Evolutionary conservation across 139 green algal genomes (phyloP).

Genomic region (Asterochloris erici): DNA sequence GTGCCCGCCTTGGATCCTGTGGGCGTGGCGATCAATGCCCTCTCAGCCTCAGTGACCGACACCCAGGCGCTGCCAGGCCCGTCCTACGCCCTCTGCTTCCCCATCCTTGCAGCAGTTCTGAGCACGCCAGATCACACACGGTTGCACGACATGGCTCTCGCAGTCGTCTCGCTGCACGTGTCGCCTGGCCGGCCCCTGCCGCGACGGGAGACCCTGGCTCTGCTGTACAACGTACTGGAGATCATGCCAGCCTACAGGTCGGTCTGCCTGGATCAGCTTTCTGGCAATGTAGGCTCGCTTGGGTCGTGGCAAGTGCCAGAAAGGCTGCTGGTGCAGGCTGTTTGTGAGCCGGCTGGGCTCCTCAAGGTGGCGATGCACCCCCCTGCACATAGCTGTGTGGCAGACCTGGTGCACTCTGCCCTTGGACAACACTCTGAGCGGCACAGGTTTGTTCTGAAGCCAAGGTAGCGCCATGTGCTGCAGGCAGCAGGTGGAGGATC

Average conservation of each 20-base stretch:
- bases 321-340: not conserved
- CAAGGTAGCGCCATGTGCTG: not conserved
- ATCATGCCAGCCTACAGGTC: conserved; percentile 68
- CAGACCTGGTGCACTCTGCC: too few relatives aligned
- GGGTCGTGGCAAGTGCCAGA: not conserved
- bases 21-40: conserved; percentile 31
- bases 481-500: conserved; percentile 61
- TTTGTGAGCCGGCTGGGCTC: too few relatives aligned
- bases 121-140: conserved; percentile 51
- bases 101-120: conserved; percentile 62
- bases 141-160: conserved; percentile 74
- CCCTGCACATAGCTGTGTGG: too few relatives aligned
- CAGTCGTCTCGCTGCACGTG: conserved; percentile 58
- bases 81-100: conserved; percentile 77
- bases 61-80: conserved; percentile 39
- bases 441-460: too few relatives aligned
- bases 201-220: conserved; percentile 40
- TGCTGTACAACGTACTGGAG: conserved; percentile 76
- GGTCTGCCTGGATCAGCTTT: not conserved
- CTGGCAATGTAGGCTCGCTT: too few relatives aligned
- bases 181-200: conserved; percentile 36
- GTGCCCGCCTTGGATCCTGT: too few relatives aligned
- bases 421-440: too few relatives aligned
- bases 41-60: conserved; percentile 30
- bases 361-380: too few relatives aligned